Evolutionary conservation across 495 filamentous ascomycete species (phyloP).

Genomic region (Lepraria neglecta): DNA sequence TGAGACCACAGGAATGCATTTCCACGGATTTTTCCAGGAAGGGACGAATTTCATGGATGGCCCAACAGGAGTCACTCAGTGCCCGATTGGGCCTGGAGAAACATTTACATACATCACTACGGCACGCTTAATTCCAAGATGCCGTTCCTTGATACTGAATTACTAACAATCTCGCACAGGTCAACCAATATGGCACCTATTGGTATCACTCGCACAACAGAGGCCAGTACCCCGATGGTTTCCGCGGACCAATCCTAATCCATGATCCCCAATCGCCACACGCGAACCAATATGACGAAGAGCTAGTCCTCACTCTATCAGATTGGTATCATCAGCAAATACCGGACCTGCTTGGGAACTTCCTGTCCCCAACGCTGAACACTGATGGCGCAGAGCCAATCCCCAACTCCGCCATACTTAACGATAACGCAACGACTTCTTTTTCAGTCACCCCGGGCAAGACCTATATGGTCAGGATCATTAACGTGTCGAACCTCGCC

Average conservation of each 20-base stretch:
- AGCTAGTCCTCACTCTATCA: constrained; percentile 43
- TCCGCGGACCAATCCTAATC: constrained; percentile 62
- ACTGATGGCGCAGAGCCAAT: constrained; percentile 10
- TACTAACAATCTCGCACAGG: background rate
- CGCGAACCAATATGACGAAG: constrained; percentile 54
- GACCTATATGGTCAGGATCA: constrained; percentile 72
- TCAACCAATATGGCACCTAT: constrained; percentile 44
- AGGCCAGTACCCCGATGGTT: constrained; percentile 71
- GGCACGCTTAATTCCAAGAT: constrained; percentile 13
- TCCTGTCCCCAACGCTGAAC: background rate
- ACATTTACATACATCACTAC: constrained; percentile 44
- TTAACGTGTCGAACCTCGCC: constrained; percentile 69
- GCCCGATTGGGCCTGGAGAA: constrained; percentile 54
- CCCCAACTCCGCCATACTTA: constrained; percentile 8
- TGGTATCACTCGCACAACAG: constrained; percentile 74
- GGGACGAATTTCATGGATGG: constrained; percentile 60
- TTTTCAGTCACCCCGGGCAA: constrained; percentile 61
- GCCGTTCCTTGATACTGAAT: background rate
- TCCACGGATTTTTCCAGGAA: constrained; percentile 61
- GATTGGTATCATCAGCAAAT: constrained; percentile 55
- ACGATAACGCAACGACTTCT: constrained; percentile 33
- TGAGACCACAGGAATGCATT: constrained; percentile 50
- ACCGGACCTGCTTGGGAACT: constrained; percentile 21
- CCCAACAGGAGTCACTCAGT: constrained; percentile 54
- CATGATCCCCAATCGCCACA: constrained; percentile 60